Conservation (phyloP, 768 basidiomycete genomes). For the Suillus clintonianus region DNA sequence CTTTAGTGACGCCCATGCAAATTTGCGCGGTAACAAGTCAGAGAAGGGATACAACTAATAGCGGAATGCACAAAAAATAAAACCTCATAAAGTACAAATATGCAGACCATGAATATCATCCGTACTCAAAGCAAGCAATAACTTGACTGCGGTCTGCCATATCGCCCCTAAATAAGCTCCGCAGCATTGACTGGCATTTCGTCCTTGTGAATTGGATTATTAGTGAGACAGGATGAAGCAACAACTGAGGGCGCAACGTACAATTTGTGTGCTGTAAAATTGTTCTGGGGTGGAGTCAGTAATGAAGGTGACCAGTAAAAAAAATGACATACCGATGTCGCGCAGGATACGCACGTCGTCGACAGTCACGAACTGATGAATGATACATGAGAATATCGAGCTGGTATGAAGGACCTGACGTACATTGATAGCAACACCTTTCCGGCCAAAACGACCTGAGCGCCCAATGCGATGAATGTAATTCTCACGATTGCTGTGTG, state of each 20-base stretch:
- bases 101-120: constrained; percentile 10
- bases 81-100: constrained; percentile 21
- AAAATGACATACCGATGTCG: constrained; percentile 76
- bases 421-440: constrained; percentile 99
- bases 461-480: constrained; percentile 99
- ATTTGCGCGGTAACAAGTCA: not conserved
- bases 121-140: not conserved
- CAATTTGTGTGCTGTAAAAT: constrained; percentile 96
- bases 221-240: not conserved
- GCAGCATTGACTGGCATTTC: constrained; percentile 99
- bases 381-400: constrained; percentile 16
- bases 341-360: constrained; percentile 96
- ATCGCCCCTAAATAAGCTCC: constrained; percentile 75
- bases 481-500: constrained; percentile 88
- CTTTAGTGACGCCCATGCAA: not conserved
- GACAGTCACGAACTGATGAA: constrained; percentile 80
- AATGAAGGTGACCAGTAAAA: constrained; percentile 10
- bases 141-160: not conserved
- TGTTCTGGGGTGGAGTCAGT: constrained; percentile 57
- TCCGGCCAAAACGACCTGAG: constrained; percentile 97
- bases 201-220: constrained; percentile 56
- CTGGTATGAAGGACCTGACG: constrained; percentile 27
- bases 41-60: not conserved
- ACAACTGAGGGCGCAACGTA: constrained; percentile 37
- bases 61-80: constrained; percentile 5